A percentile compares a stretch with the other conserved stretches of the same genome.
phyloP scores from a whole-genome alignment of 352 stramenopile genomes.

The Pythium brassicae region DNA sequence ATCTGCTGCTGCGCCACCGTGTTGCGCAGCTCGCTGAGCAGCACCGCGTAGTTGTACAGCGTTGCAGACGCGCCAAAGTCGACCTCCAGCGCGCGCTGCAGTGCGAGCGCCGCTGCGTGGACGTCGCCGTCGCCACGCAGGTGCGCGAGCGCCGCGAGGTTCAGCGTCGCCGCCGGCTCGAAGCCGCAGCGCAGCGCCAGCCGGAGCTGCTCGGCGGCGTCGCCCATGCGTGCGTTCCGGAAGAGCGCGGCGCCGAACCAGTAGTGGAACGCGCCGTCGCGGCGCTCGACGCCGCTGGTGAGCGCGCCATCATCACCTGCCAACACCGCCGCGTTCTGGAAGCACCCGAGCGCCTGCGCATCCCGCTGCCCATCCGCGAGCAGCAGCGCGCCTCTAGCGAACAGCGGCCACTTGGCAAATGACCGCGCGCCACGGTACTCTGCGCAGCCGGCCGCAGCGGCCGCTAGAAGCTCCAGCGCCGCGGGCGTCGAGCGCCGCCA shows the following conservation, averaged over 20 bases:
- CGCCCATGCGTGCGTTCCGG: constrained; percentile 11
- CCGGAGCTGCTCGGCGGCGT: constrained; percentile 31
- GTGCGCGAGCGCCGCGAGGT: constrained; percentile 41
- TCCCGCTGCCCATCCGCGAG: constrained; percentile 20
- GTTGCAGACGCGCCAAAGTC: constrained; percentile 37
- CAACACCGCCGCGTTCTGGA: constrained; percentile 8
- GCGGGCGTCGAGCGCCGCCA: background rate
- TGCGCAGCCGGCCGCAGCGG: constrained; percentile 2
- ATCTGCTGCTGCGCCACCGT: constrained; percentile 50
- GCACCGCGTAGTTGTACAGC: constrained; percentile 68
- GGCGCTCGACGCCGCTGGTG: constrained; percentile 10
- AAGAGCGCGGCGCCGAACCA: constrained; percentile 55
- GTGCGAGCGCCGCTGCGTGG: constrained; percentile 30
- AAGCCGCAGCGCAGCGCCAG: constrained; percentile 45
- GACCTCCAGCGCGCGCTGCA: constrained; percentile 59
- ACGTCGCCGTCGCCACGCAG: constrained; percentile 38
- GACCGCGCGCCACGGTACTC: background rate
- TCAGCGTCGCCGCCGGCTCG: constrained; percentile 39
- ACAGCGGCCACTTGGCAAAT: constrained; percentile 26
- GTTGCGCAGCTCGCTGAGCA: constrained; percentile 49
- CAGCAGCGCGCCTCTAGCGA: constrained; percentile 36
- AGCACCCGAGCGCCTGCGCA: constrained; percentile 21
- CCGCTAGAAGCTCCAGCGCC: constrained; percentile 2
- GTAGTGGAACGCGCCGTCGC: constrained; percentile 32
- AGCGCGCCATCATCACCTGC: no score